phyloP scores from a whole-genome alignment of 2,329 filamentous ascomycete genomes.

The Coniella vitis region DNA sequence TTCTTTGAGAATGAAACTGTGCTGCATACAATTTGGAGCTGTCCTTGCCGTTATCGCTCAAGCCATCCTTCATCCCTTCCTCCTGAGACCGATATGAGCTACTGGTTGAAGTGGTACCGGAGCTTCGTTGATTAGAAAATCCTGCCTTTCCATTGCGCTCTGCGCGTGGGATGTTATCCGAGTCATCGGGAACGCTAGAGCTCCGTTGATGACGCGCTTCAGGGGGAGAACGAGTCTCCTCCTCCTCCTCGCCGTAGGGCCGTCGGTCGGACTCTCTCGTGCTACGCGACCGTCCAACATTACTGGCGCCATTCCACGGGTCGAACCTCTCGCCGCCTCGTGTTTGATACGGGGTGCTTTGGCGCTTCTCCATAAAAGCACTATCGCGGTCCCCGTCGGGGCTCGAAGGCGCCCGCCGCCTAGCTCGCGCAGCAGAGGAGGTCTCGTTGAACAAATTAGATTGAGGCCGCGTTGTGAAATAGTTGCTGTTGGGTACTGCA shows the following conservation, averaged over 20 bases:
- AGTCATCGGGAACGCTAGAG: constrained; percentile 26
- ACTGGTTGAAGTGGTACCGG: constrained; percentile 2
- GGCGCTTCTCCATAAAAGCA: constrained; percentile 38
- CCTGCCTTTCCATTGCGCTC: constrained; percentile 1
- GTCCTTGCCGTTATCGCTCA: constrained; percentile 5
- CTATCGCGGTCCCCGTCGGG: constrained; percentile 32
- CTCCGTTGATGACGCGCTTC: constrained; percentile 23
- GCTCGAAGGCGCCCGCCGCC: constrained; percentile 24
- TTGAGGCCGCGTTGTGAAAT: constrained; percentile 33
- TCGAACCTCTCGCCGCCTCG: constrained; percentile 54
- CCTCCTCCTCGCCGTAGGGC: constrained; percentile 18
- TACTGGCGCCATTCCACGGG: constrained; percentile 40
- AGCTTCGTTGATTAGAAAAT: not conserved
- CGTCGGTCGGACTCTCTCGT: constrained; percentile 15
- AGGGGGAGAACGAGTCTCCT: constrained; percentile 13
- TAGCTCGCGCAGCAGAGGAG: constrained; percentile 16
- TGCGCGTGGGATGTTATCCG: constrained; percentile 21
- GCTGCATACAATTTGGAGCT: constrained; percentile 14
- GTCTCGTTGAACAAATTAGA: constrained; percentile 21
- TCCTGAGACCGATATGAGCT: constrained; percentile 2
- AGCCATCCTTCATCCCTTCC: not conserved
- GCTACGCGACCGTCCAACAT: constrained; percentile 11
- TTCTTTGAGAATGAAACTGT: constrained; percentile 6
- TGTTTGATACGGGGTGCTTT: constrained; percentile 50
- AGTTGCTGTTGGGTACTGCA: constrained; percentile 42